phyloP scores from a whole-genome alignment of 2,329 filamentous ascomycete genomes.

The Simplicillium sp. region DNA sequence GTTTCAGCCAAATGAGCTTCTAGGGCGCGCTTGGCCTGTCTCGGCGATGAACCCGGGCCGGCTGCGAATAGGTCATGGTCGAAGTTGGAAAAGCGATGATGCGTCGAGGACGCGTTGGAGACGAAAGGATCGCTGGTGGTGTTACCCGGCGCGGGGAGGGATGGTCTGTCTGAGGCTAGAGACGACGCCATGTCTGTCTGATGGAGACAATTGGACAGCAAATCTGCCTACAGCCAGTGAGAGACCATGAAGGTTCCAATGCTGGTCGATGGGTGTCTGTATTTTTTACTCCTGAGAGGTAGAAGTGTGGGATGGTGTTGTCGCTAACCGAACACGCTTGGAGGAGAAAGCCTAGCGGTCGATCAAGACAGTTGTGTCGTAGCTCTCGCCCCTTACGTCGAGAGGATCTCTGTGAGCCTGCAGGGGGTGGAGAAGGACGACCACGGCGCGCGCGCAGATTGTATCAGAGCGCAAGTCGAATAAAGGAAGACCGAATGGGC shows the following conservation, averaged over 20 bases:
- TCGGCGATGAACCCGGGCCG: slow-evolving; percentile 67
- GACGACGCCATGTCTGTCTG: slow-evolving; percentile 30
- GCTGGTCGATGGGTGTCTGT: too few species aligned
- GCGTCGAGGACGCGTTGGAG: slow-evolving; percentile 31
- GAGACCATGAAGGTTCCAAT: slow-evolving; percentile 5
- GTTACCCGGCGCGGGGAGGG: slow-evolving; percentile 26
- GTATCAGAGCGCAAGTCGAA: too few species aligned
- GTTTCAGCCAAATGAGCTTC: slow-evolving; percentile 91
- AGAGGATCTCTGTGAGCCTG: slow-evolving; percentile 2
- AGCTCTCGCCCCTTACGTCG: slow-evolving; percentile 4
- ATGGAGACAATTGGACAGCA: slow-evolving; percentile 4
- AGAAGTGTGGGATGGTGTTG: too few species aligned
- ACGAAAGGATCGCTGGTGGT: slow-evolving; percentile 48
- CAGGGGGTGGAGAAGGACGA: slow-evolving; percentile 1
- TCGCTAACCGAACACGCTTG: too few species aligned
- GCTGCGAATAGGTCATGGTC: slow-evolving; percentile 72
- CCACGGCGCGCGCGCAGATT: too few species aligned
- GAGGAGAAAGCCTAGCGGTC: background rate
- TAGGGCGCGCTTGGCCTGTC: slow-evolving; percentile 78
- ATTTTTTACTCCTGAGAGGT: too few species aligned
- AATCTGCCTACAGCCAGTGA: slow-evolving; percentile 4
- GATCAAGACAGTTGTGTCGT: background rate
- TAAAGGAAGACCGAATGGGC: too few species aligned
- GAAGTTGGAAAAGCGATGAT: slow-evolving; percentile 72
- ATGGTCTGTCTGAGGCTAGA: slow-evolving; percentile 30